These are phyloP conservation scores for Paramecium primaurelia DNA, from an alignment of 73 alveolate species.

Conservation along the genomic window DNA sequence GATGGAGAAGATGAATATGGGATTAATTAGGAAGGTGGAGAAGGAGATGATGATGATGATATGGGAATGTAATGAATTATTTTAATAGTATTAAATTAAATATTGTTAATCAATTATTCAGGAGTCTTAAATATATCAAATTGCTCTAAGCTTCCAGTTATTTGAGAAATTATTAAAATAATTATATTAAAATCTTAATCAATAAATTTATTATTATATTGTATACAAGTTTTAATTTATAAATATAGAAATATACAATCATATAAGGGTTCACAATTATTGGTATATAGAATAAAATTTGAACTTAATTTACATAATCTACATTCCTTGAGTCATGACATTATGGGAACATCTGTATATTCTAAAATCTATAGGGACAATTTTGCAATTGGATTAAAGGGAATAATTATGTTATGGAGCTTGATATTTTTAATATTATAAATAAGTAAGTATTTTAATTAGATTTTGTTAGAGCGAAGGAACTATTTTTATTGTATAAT, in stretches of 20 bases:
- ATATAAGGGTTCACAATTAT: background rate
- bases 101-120: background rate
- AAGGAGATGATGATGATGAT: slow-evolving; percentile 78
- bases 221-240: background rate
- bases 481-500: background rate
- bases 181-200: too few relatives aligned
- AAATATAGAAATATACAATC: background rate
- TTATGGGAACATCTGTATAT: background rate
- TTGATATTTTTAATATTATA: background rate
- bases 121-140: too few relatives aligned
- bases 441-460: background rate
- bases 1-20: slow-evolving; percentile 56
- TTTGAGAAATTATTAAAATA: too few relatives aligned
- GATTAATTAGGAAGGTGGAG: slow-evolving; percentile 64
- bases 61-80: slow-evolving; percentile 55
- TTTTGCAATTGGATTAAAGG: background rate
- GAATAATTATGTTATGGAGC: background rate
- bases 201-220: background rate
- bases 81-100: background rate
- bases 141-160: too few relatives aligned
- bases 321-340: background rate
- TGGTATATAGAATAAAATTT: background rate
- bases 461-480: background rate
- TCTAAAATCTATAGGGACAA: background rate
- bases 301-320: background rate